These are phyloP conservation scores for Cladosporium austrohemisphaericum DNA, from an alignment of 2,329 filamentous ascomycete genomes.

Conservation along the genomic window DNA sequence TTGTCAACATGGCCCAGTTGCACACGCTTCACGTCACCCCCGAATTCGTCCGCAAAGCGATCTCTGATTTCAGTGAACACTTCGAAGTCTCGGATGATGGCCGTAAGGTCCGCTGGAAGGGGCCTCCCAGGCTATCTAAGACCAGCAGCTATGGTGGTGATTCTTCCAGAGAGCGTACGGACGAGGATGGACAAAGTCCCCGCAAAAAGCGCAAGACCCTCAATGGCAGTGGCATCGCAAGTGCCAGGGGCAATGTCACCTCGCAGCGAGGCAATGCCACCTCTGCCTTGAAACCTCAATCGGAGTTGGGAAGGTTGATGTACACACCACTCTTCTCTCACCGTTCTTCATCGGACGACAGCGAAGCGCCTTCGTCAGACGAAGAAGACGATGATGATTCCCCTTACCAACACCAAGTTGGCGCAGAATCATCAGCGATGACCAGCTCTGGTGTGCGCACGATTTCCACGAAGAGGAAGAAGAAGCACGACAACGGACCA, in stretches of 20 bases:
- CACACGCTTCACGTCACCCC: constrained; percentile 81
- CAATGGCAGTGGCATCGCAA: constrained; percentile 17
- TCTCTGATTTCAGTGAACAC: constrained; percentile 66
- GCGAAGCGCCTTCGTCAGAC: constrained; percentile 35
- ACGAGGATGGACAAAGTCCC: constrained; percentile 23
- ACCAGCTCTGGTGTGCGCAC: constrained; percentile 46
- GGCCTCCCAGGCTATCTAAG: constrained; percentile 59
- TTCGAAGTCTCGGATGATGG: constrained; percentile 76
- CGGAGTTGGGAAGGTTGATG: constrained; percentile 34
- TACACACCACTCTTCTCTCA: constrained; percentile 50
- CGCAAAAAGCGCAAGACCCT: constrained; percentile 27
- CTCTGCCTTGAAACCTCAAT: constrained; percentile 12
- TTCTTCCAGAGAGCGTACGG: constrained; percentile 22
- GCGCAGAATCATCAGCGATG: constrained; percentile 41
- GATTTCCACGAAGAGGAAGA: constrained; percentile 32
- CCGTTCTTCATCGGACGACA: constrained; percentile 40
- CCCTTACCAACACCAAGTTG: constrained; percentile 26
- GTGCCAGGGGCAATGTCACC: neutral
- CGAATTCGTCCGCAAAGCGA: constrained; percentile 69
- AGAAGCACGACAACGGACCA: constrained; percentile 61
- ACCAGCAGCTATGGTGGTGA: constrained; percentile 57
- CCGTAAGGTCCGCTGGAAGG: constrained; percentile 75
- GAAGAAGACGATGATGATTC: constrained; percentile 32
- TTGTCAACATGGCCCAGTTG: constrained; percentile 77
- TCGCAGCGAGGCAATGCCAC: constrained; percentile 10